Conservation (phyloP, 306 rosid species). For the Quercus aquifolioides region DNA sequence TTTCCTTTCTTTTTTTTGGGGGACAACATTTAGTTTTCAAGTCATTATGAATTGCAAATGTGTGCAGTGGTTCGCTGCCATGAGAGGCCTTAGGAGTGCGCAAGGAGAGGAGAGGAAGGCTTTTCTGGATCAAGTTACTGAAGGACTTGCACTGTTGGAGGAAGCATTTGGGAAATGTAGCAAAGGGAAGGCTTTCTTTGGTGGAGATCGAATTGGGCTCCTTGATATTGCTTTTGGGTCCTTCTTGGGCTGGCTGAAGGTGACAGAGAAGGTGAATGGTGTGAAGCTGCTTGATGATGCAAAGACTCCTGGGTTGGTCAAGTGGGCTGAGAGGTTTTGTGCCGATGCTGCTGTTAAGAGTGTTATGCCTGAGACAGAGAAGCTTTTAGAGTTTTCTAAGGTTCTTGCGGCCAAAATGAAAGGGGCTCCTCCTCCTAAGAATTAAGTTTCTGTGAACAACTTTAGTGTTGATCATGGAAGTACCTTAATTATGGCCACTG, state of each 20-base stretch:
- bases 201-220: conserved; percentile 51
- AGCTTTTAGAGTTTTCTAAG: conserved; percentile 50
- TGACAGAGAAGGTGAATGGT: conserved; percentile 26
- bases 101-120: conserved; percentile 40
- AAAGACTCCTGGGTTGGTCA: conserved; percentile 38
- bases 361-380: conserved; percentile 46
- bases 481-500: neutral
- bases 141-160: conserved; percentile 39
- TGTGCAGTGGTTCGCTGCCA: conserved; percentile 42
- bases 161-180: conserved; percentile 37
- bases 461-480: neutral
- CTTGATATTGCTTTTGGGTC: conserved; percentile 62
- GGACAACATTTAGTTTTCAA: neutral
- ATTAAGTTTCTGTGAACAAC: neutral
- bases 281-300: conserved; percentile 37
- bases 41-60: neutral
- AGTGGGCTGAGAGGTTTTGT: conserved; percentile 46
- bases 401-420: conserved; percentile 2
- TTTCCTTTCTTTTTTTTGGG: no score
- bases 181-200: conserved; percentile 52
- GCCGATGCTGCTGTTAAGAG: conserved; percentile 41
- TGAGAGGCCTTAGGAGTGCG: conserved; percentile 29
- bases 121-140: conserved; percentile 17
- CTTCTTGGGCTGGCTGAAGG: conserved; percentile 52
- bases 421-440: conserved; percentile 10